A percentile compares a stretch with the other conserved stretches of the same genome.
phyloP scores from a whole-genome alignment of 2,329 filamentous ascomycete genomes.

The Diplodia intermedia region DNA sequence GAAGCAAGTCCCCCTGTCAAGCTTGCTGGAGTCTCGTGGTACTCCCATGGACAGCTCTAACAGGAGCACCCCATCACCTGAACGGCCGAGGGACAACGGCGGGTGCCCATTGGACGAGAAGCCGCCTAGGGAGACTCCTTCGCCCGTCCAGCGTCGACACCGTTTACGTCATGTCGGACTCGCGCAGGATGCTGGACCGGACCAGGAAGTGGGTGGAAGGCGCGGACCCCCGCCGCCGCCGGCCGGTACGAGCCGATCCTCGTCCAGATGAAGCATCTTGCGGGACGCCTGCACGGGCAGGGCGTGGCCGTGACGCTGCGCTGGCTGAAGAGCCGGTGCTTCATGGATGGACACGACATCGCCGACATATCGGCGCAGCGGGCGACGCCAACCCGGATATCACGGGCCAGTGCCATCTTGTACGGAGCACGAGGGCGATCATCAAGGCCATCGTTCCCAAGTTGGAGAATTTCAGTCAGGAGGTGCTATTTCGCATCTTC shows the following conservation, averaged over 20 bases:
- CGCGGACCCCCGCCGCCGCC: neutral
- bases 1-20: too few species aligned
- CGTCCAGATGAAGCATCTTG: neutral
- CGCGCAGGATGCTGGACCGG: neutral
- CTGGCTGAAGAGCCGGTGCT: neutral
- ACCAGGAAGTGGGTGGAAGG: neutral
- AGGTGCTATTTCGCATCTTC: too few species aligned
- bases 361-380: neutral
- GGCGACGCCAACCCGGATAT: neutral
- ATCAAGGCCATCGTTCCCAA: too few species aligned
- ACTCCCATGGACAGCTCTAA: too few species aligned
- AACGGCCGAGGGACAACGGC: too few species aligned
- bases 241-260: neutral
- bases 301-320: neutral
- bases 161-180: neutral
- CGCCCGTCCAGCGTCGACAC: neutral
- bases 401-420: neutral
- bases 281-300: neutral
- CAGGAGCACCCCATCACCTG: too few species aligned
- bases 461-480: too few species aligned
- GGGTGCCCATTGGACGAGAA: too few species aligned
- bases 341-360: neutral
- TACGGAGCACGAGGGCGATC: too few species aligned
- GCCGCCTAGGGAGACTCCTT: too few species aligned
- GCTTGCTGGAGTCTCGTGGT: too few species aligned